Base-by-base conservation (phyloP, 2,329 filamentous ascomycete species). In the Hyphodiscus sp. region DNA sequence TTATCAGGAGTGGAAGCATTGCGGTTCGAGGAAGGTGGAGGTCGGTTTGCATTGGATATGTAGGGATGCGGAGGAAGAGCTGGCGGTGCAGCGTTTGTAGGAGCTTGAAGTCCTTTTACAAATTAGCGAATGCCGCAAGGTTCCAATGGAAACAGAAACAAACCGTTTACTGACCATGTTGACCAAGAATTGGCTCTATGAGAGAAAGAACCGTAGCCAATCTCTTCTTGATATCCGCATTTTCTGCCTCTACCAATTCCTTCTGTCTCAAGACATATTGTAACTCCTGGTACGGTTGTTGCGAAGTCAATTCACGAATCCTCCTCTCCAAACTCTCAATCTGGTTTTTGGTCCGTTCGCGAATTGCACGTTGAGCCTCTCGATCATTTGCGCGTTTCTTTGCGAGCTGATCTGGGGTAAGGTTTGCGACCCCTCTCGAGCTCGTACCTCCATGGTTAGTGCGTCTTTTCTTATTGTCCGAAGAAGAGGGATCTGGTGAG, bases 361-460 rank as follows among this genome's bases (percentile, higher is more conserved):
- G 79, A 59, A 95, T 95, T 47, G 89, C 89, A 45, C 90, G 82
- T 72, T 96, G 90, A 42, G 91, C 89, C 71, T 95, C 89, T 58
- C 90, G 82, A 69, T 96, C 91, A 73, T 96, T 96, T 65, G 89
- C 89, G 59, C 91, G 80, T 75, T 96, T 96, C 70, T 91, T 87
- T 29, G 87, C 89, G 55, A 96, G 80, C 71, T 96, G 91, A 57
- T 91, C 87, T 6, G 90, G 87, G 11, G 89, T 95, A 67, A 96
- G 78, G 66, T 89, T 94, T 58, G 90, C 90, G 53, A 96, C 91
- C 18, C 83, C 83, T 49, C 83, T 76, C 55, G 89, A 91, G 61
- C 89, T 82, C 50, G 85, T 77, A n/a, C 33, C 13, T 13, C 33
- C 33, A 78, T 47, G 50, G 26, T 41, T 44, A 4, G 51, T 71